Conservation (phyloP, 75 land plant species). For the Selaginella moellendorffii region DNA sequence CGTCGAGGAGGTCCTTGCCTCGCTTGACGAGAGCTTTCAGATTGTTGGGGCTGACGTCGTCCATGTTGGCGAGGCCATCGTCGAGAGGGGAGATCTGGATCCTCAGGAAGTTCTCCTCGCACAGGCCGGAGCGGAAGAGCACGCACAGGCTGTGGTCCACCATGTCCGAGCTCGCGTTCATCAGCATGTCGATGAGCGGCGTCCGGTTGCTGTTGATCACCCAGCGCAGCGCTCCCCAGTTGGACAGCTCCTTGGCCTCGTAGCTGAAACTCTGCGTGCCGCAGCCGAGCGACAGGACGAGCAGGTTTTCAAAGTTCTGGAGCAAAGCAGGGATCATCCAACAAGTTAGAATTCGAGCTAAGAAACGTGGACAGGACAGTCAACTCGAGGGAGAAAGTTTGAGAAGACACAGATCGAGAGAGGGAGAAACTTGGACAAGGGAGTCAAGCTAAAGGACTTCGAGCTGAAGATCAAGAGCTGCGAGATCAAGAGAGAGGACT, state of each 20-base stretch:
- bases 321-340: too few species aligned
- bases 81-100: too few species aligned
- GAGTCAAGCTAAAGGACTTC: too few species aligned
- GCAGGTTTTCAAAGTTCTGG: slow-evolving; percentile 20
- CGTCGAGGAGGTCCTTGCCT: too few species aligned
- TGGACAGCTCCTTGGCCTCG: slow-evolving; percentile 31
- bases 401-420: slow-evolving; percentile 14
- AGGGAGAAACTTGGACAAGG: neutral
- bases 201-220: slow-evolving; percentile 16
- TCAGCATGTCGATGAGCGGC: slow-evolving; percentile 42
- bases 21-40: too few species aligned
- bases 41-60: too few species aligned
- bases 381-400: slow-evolving; percentile 7
- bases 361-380: neutral
- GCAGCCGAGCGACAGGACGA: slow-evolving; percentile 49
- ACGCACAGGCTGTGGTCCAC: slow-evolving; percentile 32
- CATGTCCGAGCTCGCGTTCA: slow-evolving; percentile 41
- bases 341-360: too few species aligned
- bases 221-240: slow-evolving; percentile 61
- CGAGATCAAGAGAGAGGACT: too few species aligned
- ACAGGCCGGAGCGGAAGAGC: slow-evolving; percentile 32
- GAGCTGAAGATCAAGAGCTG: too few species aligned
- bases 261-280: slow-evolving; percentile 36
- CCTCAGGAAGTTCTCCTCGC: slow-evolving; percentile 29
- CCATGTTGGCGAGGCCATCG: too few species aligned